Evolutionary conservation across 2,329 filamentous ascomycete genomes (phyloP), one percentile per base, ranked within the genome.

Genomic region (Trichoderma endophyticum): DNA sequence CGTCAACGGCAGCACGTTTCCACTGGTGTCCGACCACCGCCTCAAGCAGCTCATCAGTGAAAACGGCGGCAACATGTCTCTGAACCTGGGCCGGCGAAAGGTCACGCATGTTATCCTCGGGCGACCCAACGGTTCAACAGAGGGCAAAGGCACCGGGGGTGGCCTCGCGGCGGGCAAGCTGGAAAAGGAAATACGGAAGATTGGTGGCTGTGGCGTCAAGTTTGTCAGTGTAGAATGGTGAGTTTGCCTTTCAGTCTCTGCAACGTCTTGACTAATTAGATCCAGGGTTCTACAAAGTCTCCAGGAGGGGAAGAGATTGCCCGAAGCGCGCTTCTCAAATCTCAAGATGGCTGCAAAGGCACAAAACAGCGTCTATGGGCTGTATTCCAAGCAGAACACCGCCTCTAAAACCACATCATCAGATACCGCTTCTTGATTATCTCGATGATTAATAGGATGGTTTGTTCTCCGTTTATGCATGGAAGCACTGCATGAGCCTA

Each of bases 71-170:
- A 85, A 83, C 56, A 85, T 93, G 75, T 91, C 93, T 4, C 87
- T 94, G 43, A 86, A 90, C 72, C 88, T 97, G 11, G 91, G 89
- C 11, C 88, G 93, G 59, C 87, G 90, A 48, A 88, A 87, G 65
- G 93, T 97, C 75, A 97, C 94, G 39, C 95, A 98, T 81, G 92
- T 98, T 73, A 92, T 98, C 71, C 81, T 97, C 6, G 93, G 93
- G 8, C 86, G 83, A 67, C 88, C 89, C 21, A 85, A 85, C 3
- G 79, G 80, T 43, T 80, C 78, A 56, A 71, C 68, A n/a, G 54
- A 54, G 9, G 93, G 93, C 0, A 93, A 48, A 11, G 93, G 93
- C 0, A 93, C 94, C 56, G 93, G 93, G 0, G 93, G 94, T 57
- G 93, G 92, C 0, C 84, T 98, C 7, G 89, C 94, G 4, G 90